Evolutionary conservation across 495 filamentous ascomycete genomes (phyloP).

Genomic region (Penicillium pulvis): DNA sequence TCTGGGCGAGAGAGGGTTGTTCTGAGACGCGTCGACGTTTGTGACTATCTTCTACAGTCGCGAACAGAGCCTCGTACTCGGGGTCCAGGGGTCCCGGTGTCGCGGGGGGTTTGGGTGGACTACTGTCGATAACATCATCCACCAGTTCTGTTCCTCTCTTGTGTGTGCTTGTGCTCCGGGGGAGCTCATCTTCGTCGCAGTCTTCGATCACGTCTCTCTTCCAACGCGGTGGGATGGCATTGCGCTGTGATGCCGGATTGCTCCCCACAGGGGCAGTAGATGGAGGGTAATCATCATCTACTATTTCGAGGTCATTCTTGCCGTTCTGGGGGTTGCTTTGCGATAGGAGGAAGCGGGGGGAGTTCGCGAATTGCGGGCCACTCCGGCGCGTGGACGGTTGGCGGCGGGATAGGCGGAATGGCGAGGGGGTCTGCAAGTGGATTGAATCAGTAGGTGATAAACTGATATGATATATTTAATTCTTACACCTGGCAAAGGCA

Average conservation of each 20-base stretch:
- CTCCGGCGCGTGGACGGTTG: slow-evolving; percentile 31
- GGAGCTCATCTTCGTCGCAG: slow-evolving; percentile 26
- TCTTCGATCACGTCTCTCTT: slow-evolving; percentile 43
- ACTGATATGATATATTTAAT: too few relatives aligned
- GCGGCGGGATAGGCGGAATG: slow-evolving; percentile 35
- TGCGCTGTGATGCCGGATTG: slow-evolving; percentile 7
- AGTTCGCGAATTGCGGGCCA: slow-evolving; percentile 44
- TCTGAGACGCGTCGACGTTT: slow-evolving; percentile 30
- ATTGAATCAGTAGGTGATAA: neutral
- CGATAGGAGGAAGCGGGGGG: slow-evolving; percentile 44
- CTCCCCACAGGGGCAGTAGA: slow-evolving; percentile 18
- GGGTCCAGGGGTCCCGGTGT: slow-evolving; percentile 19
- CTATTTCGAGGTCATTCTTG: slow-evolving; percentile 23
- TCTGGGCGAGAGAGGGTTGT: slow-evolving; percentile 7
- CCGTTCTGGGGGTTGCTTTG: slow-evolving; percentile 19
- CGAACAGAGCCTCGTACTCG: slow-evolving; percentile 38
- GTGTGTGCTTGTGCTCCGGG: slow-evolving; percentile 2
- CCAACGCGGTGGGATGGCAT: slow-evolving; percentile 15
- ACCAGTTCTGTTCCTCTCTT: neutral
- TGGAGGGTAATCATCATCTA: slow-evolving; percentile 25
- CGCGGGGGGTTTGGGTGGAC: slow-evolving; percentile 17
- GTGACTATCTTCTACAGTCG: slow-evolving; percentile 20
- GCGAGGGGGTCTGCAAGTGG: slow-evolving; percentile 32
- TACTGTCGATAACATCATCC: slow-evolving; percentile 25
- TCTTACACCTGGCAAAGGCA: slow-evolving; percentile 24